A percentile compares a stretch with the other conserved stretches of the same genome.
Evolutionary conservation across 495 filamentous ascomycete genomes (phyloP).

Genomic region (Paragyromitra xinjiangensis): DNA sequence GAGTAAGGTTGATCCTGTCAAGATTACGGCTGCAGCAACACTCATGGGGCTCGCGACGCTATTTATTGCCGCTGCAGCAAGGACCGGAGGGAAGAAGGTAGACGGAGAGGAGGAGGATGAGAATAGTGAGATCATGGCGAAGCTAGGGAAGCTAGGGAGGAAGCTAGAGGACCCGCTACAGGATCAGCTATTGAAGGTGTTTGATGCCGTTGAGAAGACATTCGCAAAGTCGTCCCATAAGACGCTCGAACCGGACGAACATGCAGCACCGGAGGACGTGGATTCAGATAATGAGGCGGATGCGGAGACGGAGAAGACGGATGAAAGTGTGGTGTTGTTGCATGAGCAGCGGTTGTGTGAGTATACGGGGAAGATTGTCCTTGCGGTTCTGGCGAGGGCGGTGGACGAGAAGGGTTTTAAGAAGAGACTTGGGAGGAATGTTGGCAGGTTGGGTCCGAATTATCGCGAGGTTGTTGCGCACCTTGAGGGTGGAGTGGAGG

Average conservation of each 20-base stretch:
- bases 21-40: conserved; percentile 74
- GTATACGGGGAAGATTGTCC: conserved; percentile 80
- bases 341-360: conserved; percentile 86
- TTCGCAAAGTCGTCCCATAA: conserved; percentile 75
- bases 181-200: conserved; percentile 73
- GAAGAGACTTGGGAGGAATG: conserved; percentile 73
- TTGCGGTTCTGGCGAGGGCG: conserved; percentile 76
- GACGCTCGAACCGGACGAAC: conserved; percentile 72
- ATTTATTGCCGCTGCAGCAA: conserved; percentile 69
- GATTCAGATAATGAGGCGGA: conserved; percentile 71
- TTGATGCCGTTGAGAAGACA: conserved; percentile 74
- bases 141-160: conserved; percentile 70
- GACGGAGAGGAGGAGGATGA: conserved; percentile 62
- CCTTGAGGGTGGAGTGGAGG: conserved; percentile 69
- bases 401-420: conserved; percentile 72
- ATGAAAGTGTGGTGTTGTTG: conserved; percentile 65
- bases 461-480: conserved; percentile 79
- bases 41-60: conserved; percentile 83
- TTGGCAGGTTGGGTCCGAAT: conserved; percentile 72
- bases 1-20: conserved; percentile 73
- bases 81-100: conserved; percentile 45
- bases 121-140: conserved; percentile 55
- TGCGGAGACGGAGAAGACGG: conserved; percentile 66
- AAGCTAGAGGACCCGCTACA: conserved; percentile 69
- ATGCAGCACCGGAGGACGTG: conserved; percentile 71